Evolutionary conservation across 441 rosid species (phyloP).

Genomic region (Populus hybrid): DNA sequence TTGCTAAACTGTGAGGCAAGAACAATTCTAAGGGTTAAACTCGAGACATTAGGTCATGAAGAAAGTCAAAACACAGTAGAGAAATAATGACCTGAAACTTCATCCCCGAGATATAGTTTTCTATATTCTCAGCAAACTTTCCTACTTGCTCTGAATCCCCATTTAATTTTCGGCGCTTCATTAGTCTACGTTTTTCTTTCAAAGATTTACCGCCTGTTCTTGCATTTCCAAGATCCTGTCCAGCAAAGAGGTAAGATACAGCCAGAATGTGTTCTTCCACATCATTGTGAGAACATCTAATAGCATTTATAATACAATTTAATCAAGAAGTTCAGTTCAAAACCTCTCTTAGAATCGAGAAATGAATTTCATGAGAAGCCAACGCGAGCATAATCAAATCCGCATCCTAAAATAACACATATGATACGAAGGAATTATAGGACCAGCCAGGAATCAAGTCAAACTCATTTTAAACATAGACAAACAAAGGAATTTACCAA

Average conservation of each 20-base stretch:
- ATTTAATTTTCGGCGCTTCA: background rate
- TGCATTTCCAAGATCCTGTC: background rate
- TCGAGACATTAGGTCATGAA: background rate
- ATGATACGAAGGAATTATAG: background rate
- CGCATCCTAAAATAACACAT: conserved; percentile 26
- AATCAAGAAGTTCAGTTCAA: background rate
- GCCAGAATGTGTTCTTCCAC: background rate
- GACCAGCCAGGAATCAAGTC: background rate
- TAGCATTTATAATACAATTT: background rate
- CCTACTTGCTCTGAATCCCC: background rate
- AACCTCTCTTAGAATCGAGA: conserved; percentile 36
- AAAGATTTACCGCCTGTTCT: background rate
- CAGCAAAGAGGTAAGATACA: background rate
- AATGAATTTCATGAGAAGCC: conserved; percentile 31
- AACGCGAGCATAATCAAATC: conserved; percentile 34
- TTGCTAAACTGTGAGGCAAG: background rate
- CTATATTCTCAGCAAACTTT: background rate
- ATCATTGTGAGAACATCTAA: background rate
- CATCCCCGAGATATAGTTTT: background rate
- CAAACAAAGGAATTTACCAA: conserved; percentile 14
- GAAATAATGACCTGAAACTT: conserved; percentile 20
- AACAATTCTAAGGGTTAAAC: background rate
- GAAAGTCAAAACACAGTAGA: background rate
- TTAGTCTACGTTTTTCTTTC: background rate
- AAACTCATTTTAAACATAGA: background rate